Percentiles rank a stretch among this genome's conserved stretches.
phyloP scores from a whole-genome alignment of 768 basidiomycete species.

The Rhodotorula kratochvilovae region DNA sequence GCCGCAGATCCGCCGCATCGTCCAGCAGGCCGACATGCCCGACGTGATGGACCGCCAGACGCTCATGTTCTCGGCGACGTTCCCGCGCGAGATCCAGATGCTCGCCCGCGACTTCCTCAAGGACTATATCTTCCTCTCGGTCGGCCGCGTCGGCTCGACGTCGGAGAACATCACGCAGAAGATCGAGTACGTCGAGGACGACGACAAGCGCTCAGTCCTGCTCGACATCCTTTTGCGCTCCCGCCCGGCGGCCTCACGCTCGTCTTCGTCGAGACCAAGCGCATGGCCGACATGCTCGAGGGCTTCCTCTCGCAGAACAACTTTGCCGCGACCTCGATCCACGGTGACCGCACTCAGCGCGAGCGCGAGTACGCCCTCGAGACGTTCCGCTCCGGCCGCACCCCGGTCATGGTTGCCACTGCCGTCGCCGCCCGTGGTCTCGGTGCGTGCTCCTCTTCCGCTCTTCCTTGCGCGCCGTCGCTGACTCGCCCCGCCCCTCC shows the following conservation, averaged over 20 bases:
- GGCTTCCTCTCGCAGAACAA: constrained; percentile 81
- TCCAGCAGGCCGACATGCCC: constrained; percentile 99
- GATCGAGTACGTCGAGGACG: constrained; percentile 95
- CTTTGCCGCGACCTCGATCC: constrained; percentile 90
- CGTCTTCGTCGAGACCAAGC: constrained; percentile 98
- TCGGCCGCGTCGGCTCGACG: constrained; percentile 95
- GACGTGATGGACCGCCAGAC: constrained; percentile 84
- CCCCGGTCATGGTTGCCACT: constrained; percentile 94
- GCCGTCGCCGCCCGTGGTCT: constrained; percentile 98
- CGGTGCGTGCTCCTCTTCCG: background rate
- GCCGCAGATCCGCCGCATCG: constrained; percentile 96
- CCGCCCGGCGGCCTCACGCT: constrained; percentile 74
- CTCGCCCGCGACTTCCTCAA: constrained; percentile 93
- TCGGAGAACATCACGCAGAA: constrained; percentile 98
- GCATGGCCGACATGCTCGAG: constrained; percentile 97
- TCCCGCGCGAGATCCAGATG: constrained; percentile 97
- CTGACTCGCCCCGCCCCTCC: constrained; percentile 44
- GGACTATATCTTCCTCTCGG: constrained; percentile 97
- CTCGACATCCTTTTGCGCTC: constrained; percentile 87
- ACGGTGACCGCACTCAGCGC: constrained; percentile 94
- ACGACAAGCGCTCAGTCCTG: constrained; percentile 92
- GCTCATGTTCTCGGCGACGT: constrained; percentile 99
- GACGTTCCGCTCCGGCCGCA: constrained; percentile 90
- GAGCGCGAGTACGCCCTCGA: constrained; percentile 94
- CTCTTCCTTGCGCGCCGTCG: too few relatives aligned